These are phyloP conservation scores for Tricholoma flavovirens DNA, from an alignment of 768 basidiomycete genomes.

Conservation along the genomic window DNA sequence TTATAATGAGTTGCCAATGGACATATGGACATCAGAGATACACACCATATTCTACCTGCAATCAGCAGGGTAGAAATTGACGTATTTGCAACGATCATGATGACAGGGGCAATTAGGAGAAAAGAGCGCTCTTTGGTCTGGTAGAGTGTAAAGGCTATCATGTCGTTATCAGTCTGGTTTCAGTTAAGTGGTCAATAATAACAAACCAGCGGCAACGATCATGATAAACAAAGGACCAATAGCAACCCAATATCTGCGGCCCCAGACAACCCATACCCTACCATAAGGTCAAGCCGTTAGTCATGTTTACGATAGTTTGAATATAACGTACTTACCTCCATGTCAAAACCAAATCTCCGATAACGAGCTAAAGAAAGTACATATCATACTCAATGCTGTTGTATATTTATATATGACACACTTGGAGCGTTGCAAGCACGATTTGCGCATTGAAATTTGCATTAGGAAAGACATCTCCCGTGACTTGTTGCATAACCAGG, in stretches of 20 bases:
- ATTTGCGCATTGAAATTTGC: neutral
- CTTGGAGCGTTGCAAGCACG: neutral
- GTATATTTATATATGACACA: neutral
- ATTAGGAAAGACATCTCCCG: neutral
- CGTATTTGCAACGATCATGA: constrained; percentile 3
- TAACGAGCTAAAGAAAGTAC: neutral
- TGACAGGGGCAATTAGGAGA: neutral
- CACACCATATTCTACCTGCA: constrained; percentile 2
- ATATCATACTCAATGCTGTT: too few species aligned
- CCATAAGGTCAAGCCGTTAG: neutral
- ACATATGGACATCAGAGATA: neutral
- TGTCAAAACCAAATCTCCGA: constrained; percentile 2
- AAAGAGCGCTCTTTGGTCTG: neutral
- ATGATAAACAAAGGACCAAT: constrained; percentile 2
- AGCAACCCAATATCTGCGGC: constrained; percentile 1
- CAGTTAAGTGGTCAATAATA: too few species aligned
- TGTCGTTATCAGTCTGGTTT: neutral
- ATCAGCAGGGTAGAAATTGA: constrained; percentile 4
- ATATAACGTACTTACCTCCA: constrained; percentile 1
- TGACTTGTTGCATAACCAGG: constrained; percentile 1
- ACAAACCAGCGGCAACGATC: constrained; percentile 4
- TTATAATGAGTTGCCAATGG: neutral
- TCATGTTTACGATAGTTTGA: neutral
- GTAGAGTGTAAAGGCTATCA: neutral
- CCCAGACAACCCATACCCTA: constrained; percentile 7